Conservation (phyloP, 2,329 filamentous ascomycete genomes). For the Penicillium hordei region DNA sequence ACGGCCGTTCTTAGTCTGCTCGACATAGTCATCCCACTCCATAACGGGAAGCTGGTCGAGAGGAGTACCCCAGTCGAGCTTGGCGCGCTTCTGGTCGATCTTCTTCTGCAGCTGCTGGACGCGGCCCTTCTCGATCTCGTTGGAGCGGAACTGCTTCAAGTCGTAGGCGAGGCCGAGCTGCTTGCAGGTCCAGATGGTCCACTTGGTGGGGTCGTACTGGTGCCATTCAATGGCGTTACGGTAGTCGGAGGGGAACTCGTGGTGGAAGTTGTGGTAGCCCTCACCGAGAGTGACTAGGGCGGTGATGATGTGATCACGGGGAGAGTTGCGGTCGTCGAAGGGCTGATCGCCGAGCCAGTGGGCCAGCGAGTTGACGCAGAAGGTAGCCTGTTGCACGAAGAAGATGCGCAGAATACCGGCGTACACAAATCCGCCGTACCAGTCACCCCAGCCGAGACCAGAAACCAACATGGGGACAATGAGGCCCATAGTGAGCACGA, state of each 20-base stretch:
- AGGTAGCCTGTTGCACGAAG: slow-evolving; percentile 88
- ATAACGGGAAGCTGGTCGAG: slow-evolving; percentile 83
- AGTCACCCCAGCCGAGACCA: slow-evolving; percentile 79
- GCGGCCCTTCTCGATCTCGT: slow-evolving; percentile 90
- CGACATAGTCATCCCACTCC: slow-evolving; percentile 82
- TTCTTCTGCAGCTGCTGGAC: slow-evolving; percentile 90
- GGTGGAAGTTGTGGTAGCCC: slow-evolving; percentile 94
- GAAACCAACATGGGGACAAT: slow-evolving; percentile 72
- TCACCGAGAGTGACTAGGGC: slow-evolving; percentile 82
- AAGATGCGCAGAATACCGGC: slow-evolving; percentile 82
- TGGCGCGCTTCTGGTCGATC: slow-evolving; percentile 79
- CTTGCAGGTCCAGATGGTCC: slow-evolving; percentile 83
- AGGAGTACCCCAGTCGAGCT: slow-evolving; percentile 81
- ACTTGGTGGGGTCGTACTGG: slow-evolving; percentile 91
- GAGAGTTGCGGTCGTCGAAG: slow-evolving; percentile 89
- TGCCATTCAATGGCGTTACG: slow-evolving; percentile 88
- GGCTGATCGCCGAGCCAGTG: slow-evolving; percentile 92
- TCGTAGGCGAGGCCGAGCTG: slow-evolving; percentile 79
- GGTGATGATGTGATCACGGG: slow-evolving; percentile 83
- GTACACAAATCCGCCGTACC: slow-evolving; percentile 78
- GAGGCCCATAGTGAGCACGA: slow-evolving; percentile 73
- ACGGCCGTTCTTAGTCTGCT: slow-evolving; percentile 73
- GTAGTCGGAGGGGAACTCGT: slow-evolving; percentile 92
- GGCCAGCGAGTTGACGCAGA: slow-evolving; percentile 88
- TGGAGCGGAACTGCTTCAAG: slow-evolving; percentile 85